phyloP scores from a whole-genome alignment of 2,329 filamentous ascomycete species.

The Fusarium sp. region DNA sequence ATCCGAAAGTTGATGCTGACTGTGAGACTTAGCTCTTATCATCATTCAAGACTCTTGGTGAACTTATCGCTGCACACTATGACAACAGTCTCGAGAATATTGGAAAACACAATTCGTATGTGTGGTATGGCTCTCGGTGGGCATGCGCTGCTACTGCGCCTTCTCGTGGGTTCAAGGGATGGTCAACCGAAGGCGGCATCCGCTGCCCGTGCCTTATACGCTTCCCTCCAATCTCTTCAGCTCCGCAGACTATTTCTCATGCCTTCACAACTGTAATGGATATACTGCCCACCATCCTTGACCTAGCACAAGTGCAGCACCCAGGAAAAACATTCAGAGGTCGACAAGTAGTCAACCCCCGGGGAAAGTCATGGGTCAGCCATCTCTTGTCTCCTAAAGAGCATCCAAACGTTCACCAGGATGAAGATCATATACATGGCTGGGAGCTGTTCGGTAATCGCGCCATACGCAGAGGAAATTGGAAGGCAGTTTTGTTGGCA shows the following conservation, averaged over 20 bases:
- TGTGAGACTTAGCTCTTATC: neutral
- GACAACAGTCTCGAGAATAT: conserved; percentile 60
- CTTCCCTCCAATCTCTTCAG: conserved; percentile 40
- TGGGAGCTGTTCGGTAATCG: conserved; percentile 64
- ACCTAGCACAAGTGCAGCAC: conserved; percentile 56
- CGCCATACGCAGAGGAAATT: conserved; percentile 63
- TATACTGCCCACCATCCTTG: conserved; percentile 56
- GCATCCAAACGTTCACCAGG: conserved; percentile 11
- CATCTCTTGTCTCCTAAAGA: conserved; percentile 1
- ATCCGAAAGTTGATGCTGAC: neutral
- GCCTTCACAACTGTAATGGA: conserved; percentile 55
- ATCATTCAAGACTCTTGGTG: neutral
- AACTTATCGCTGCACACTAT: conserved; percentile 49
- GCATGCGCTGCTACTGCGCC: conserved; percentile 52
- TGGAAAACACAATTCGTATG: conserved; percentile 62
- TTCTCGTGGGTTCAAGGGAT: conserved; percentile 46
- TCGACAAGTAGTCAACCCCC: neutral
- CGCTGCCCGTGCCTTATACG: conserved; percentile 17
- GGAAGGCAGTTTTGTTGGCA: conserved; percentile 56
- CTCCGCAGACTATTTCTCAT: conserved; percentile 45
- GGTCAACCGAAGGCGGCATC: conserved; percentile 40
- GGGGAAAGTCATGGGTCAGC: conserved; percentile 18
- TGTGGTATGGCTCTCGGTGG: conserved; percentile 68
- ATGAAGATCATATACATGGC: conserved; percentile 57
- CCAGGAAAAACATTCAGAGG: conserved; percentile 40